These are phyloP conservation scores for Leccinum longicurvipes DNA, from an alignment of 768 basidiomycete species.

Conservation along the genomic window DNA sequence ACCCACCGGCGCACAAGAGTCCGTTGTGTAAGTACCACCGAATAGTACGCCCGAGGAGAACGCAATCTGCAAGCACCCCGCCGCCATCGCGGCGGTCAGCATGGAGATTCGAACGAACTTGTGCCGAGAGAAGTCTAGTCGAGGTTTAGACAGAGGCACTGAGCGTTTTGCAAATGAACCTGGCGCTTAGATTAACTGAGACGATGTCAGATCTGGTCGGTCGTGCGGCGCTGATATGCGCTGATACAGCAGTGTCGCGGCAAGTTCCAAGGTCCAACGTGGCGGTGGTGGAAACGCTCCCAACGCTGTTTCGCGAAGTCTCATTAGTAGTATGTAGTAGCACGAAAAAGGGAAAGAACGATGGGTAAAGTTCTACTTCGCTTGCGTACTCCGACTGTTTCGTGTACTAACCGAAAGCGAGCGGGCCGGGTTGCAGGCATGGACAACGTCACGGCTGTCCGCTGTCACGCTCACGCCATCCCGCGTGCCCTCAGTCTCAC, in stretches of 20 bases:
- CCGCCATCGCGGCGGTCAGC: constrained; percentile 25
- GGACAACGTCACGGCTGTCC: constrained; percentile 12
- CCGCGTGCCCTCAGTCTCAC: not conserved
- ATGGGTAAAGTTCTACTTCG: not conserved
- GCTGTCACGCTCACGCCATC: constrained; percentile 5
- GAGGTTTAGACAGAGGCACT: not conserved
- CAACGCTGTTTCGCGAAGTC: not conserved
- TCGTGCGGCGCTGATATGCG: constrained; percentile 1
- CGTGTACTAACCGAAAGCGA: not conserved
- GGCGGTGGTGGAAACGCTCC: not conserved
- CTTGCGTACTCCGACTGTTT: not conserved
- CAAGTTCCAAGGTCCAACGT: not conserved
- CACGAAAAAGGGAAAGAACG: constrained; percentile 17
- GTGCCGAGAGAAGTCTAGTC: constrained; percentile 1
- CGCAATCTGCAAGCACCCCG: constrained; percentile 17
- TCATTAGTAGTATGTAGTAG: not conserved
- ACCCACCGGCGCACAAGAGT: constrained; percentile 7
- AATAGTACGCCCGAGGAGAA: constrained; percentile 18
- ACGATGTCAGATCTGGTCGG: constrained; percentile 14
- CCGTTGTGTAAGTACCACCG: constrained; percentile 12
- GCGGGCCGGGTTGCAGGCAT: constrained; percentile 10
- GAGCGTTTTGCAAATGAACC: not conserved
- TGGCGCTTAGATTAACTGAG: constrained; percentile 15
- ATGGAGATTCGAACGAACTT: constrained; percentile 18
- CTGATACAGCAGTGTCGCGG: not conserved